Evolutionary conservation across 1,139 yeast species (phyloP), one percentile per base, ranked within the genome.

Genomic region (Zygoascus sp.): DNA sequence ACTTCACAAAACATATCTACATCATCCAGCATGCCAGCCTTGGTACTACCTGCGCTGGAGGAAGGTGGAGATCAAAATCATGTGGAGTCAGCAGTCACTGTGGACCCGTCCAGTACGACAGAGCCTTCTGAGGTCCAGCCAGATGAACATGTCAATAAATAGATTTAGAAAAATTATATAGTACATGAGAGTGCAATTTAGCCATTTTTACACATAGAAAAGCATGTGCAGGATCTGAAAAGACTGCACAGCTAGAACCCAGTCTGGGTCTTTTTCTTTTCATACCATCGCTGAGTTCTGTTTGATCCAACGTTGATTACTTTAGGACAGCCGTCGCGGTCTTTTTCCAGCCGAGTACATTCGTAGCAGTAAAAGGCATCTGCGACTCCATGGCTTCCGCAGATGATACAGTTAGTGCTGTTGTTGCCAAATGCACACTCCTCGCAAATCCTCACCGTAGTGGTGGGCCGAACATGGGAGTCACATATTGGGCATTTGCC

Each of bases 401-500:
- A 90, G 21, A 88, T 68, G 19, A 89, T 79, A 61, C 97, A 90
- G 54, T 76, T 77, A 15, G 74, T 76, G 2, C 74, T 75, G 44
- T 72, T 64, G 50, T 82, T 80, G 11, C 95, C 95, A 58, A 79
- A 79, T 0, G 95, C 75, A 63, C 98, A 90, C 55, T 83, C 94
- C 50, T 84, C 89, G 65, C 98, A 90, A 25, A 88, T 75, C 52
- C 85, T 72, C 2, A 81, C 97, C 48, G 72, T 67, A n/a, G 80
- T 73, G 6, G 79, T 75, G 1, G 95, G 90, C 51, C 85, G 80
- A 10, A 88, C 96, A 55, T 75, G 79, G 1, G 96, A 85, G 61
- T 89, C 97, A 65, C 98, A 90, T 1, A 80, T 72, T 2, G 97
- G 97, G 60, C 98, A 90, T 54, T 82, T 74, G 1, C 97, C 97